These are phyloP conservation scores for Citrullus amarus DNA, from an alignment of 306 rosid genomes.

Conservation along the genomic window DNA sequence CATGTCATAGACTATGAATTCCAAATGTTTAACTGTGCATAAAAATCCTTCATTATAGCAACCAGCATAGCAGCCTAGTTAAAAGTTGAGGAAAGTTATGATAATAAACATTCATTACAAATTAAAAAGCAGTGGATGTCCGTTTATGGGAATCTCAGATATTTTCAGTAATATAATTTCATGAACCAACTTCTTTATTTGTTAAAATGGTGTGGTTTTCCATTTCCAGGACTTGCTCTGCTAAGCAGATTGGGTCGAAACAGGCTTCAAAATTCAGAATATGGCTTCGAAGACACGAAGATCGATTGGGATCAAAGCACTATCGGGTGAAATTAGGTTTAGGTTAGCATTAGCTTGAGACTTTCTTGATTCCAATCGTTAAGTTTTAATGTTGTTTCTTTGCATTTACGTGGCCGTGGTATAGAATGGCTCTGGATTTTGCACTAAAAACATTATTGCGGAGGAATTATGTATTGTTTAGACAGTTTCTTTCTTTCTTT, in stretches of 20 bases:
- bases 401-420: background rate
- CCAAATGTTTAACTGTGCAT: background rate
- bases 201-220: background rate
- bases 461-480: background rate
- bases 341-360: background rate
- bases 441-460: background rate
- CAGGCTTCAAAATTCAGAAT: constrained; percentile 50
- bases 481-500: no score
- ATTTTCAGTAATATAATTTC: background rate
- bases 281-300: constrained; percentile 33
- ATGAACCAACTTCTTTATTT: no score
- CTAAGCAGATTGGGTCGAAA: constrained; percentile 62
- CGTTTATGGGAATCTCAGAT: background rate
- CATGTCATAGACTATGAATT: background rate
- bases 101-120: background rate
- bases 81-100: background rate
- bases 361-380: background rate
- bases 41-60: background rate
- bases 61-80: background rate
- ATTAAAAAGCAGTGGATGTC: background rate
- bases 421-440: background rate
- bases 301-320: constrained; percentile 45
- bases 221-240: constrained; percentile 57
- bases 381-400: background rate
- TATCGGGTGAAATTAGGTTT: background rate